These are phyloP conservation scores for Westerdykella aurantiaca DNA, from an alignment of 2,329 filamentous ascomycete species.

Conservation along the genomic window DNA sequence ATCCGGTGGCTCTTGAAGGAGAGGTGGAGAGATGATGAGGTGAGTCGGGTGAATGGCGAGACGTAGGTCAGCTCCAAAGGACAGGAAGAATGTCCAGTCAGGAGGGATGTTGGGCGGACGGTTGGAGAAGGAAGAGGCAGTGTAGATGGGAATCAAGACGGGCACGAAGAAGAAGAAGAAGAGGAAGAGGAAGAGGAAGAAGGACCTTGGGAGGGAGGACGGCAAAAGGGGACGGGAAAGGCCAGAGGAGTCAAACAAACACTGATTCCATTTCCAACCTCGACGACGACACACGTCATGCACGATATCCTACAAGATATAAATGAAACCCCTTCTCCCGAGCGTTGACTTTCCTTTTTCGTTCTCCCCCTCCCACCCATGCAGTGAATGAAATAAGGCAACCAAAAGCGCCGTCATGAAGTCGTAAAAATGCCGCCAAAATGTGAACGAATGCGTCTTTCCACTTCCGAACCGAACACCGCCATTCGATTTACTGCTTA, in stretches of 20 bases:
- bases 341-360: too few relatives aligned
- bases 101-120: constrained; percentile 55
- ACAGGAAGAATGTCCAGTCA: constrained; percentile 30
- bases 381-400: too few relatives aligned
- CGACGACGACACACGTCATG: too few relatives aligned
- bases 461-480: too few relatives aligned
- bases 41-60: too few relatives aligned
- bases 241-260: constrained; percentile 46
- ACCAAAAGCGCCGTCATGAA: background rate
- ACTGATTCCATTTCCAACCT: constrained; percentile 41
- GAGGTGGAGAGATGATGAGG: too few relatives aligned
- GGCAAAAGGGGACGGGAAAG: constrained; percentile 30
- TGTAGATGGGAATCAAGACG: constrained; percentile 44
- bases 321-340: too few relatives aligned
- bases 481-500: too few relatives aligned
- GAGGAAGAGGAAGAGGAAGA: constrained; percentile 52
- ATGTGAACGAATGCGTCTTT: background rate
- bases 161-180: constrained; percentile 48
- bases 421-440: background rate
- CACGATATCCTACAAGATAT: too few relatives aligned
- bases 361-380: too few relatives aligned
- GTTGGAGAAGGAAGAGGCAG: constrained; percentile 49
- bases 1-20: too few relatives aligned
- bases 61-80: too few relatives aligned
- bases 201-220: constrained; percentile 42